Evolutionary conservation across 352 stramenopile species (phyloP).

Genomic region (Pythium brachiatum): DNA sequence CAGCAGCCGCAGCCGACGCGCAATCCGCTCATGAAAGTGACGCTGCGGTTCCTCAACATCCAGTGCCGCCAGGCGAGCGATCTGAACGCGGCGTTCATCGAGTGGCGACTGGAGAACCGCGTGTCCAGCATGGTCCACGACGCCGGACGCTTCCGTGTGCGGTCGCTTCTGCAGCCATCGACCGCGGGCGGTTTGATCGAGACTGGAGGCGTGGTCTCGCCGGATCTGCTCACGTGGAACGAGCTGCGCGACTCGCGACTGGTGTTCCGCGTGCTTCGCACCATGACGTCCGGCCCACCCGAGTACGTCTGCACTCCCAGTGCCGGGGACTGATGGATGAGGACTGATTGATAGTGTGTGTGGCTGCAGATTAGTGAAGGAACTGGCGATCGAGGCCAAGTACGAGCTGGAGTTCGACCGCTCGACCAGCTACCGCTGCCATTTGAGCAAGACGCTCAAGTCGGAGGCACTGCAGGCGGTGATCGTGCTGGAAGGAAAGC

Average conservation of each 20-base stretch:
- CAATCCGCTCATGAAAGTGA: conserved; percentile 21
- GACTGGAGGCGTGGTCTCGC: conserved; percentile 10
- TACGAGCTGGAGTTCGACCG: conserved; percentile 21
- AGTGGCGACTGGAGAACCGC: conserved; percentile 24
- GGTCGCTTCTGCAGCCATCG: conserved; percentile 6
- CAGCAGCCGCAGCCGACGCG: not conserved
- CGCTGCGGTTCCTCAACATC: conserved; percentile 17
- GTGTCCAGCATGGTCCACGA: conserved; percentile 18
- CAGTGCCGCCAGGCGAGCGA: conserved; percentile 16
- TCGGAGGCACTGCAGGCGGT: conserved; percentile 10
- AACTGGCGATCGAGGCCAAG: conserved; percentile 18
- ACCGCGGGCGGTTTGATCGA: not conserved
- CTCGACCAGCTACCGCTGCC: conserved; percentile 17
- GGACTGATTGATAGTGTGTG: not conserved
- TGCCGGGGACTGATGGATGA: no score
- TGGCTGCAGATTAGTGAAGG: conserved; percentile 18
- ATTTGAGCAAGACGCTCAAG: conserved; percentile 16
- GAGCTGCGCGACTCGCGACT: conserved; percentile 18
- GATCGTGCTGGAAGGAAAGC: conserved; percentile 22
- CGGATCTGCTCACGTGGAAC: conserved; percentile 19
- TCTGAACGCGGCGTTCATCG: conserved; percentile 14
- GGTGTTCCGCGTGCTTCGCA: conserved; percentile 19
- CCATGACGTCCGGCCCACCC: conserved; percentile 7
- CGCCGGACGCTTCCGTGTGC: conserved; percentile 16
- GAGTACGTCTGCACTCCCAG: conserved; percentile 18